Percentiles rank a stretch among this genome's conserved stretches.
phyloP scores from a whole-genome alignment of 2,329 filamentous ascomycete species.

The Pestalotiopsis sp. region DNA sequence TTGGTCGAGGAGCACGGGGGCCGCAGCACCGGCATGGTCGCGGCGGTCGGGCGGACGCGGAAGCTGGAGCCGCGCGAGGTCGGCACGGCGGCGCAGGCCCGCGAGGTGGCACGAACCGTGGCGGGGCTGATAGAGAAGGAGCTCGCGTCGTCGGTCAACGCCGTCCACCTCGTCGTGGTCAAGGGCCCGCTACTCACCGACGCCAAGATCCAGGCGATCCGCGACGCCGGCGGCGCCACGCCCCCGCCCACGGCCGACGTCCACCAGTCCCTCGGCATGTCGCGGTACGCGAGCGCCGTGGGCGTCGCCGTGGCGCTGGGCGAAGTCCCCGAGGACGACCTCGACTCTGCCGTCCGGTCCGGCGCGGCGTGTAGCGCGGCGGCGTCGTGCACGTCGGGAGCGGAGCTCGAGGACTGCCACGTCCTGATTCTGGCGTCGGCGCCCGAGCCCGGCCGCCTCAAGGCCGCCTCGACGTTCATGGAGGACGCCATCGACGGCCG shows the following conservation, averaged over 20 bases:
- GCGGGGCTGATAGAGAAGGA: slow-evolving; percentile 18
- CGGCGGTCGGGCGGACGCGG: slow-evolving; percentile 29
- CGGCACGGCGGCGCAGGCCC: slow-evolving; percentile 29
- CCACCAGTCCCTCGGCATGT: slow-evolving; percentile 35
- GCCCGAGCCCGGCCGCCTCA: slow-evolving; percentile 17
- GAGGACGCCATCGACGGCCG: slow-evolving; percentile 30
- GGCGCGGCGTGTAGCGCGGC: slow-evolving; percentile 30
- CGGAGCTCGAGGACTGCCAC: slow-evolving; percentile 33
- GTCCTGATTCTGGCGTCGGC: slow-evolving; percentile 32
- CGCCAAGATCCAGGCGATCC: slow-evolving; percentile 26
- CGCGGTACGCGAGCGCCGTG: slow-evolving; percentile 32
- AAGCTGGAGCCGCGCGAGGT: slow-evolving; percentile 30
- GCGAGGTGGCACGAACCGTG: slow-evolving; percentile 23
- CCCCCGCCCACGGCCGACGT: slow-evolving; percentile 31
- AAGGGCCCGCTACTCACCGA: slow-evolving; percentile 29
- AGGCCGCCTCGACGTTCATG: slow-evolving; percentile 27
- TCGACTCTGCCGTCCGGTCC: slow-evolving; percentile 21
- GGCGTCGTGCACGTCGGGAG: slow-evolving; percentile 34
- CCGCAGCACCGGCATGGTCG: slow-evolving; percentile 23
- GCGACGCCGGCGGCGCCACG: slow-evolving; percentile 20
- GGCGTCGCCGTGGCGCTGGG: slow-evolving; percentile 30
- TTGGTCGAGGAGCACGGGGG: slow-evolving; percentile 18
- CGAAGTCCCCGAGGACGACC: slow-evolving; percentile 20
- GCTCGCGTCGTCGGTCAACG: slow-evolving; percentile 17
- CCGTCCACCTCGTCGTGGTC: slow-evolving; percentile 25